Evolutionary conservation across 2,329 filamentous ascomycete species (phyloP).

Genomic region (Fusarium decemcellulare): DNA sequence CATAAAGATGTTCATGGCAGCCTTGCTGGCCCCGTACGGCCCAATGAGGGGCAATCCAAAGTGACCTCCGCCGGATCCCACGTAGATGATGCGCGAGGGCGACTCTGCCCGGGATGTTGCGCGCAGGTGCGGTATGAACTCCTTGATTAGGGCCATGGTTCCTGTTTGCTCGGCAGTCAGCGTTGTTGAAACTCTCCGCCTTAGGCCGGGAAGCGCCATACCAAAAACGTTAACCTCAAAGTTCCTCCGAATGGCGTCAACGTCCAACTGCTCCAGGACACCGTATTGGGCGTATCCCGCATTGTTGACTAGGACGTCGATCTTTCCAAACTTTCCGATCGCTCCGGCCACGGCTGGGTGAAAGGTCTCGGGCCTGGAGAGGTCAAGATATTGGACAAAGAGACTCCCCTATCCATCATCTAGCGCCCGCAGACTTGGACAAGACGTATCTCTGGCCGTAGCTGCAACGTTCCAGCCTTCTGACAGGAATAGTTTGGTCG

Average conservation of each 20-base stretch:
- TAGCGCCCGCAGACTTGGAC: neutral
- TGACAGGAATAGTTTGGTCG: constrained; percentile 20
- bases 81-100: constrained; percentile 18
- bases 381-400: constrained; percentile 19
- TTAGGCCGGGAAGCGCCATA: constrained; percentile 13
- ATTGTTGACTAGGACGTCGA: constrained; percentile 35
- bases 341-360: constrained; percentile 27
- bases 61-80: constrained; percentile 21
- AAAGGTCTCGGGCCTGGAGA: constrained; percentile 20
- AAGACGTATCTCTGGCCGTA: constrained; percentile 2
- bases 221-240: constrained; percentile 35
- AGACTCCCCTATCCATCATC: constrained; percentile 1
- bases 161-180: constrained; percentile 13
- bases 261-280: constrained; percentile 22
- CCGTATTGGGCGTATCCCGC: constrained; percentile 25
- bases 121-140: constrained; percentile 29
- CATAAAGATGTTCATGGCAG: constrained; percentile 23
- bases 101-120: constrained; percentile 17
- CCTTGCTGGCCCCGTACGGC: constrained; percentile 40
- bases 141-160: constrained; percentile 23
- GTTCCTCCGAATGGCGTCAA: constrained; percentile 21
- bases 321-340: constrained; percentile 30
- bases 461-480: constrained; percentile 17
- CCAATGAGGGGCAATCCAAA: constrained; percentile 21
- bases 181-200: constrained; percentile 22